Evolutionary conservation across 805 yeast species (phyloP).

Genomic region (Pichia heedii): DNA sequence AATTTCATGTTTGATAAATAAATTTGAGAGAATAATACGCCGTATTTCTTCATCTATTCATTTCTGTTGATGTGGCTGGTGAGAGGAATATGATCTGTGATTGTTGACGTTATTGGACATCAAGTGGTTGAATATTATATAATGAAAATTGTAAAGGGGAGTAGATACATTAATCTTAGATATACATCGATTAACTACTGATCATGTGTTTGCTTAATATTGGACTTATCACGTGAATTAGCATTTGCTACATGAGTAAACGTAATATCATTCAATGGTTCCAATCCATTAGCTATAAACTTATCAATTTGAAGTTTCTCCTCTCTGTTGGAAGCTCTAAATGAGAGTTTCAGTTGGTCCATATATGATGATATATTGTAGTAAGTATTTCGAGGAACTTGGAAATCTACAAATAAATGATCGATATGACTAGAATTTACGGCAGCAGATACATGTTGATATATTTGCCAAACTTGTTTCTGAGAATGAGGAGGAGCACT

Average conservation of each 20-base stretch:
- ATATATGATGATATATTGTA: slow-evolving; percentile 10
- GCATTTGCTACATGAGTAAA: neutral
- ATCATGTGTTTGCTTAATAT: no score
- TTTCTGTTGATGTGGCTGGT: no score
- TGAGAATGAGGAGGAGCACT: slow-evolving; percentile 11
- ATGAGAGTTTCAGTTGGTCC: slow-evolving; percentile 10
- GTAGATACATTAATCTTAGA: no score
- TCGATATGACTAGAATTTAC: neutral
- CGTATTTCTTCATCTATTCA: no score
- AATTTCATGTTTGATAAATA: no score
- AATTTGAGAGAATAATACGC: no score
- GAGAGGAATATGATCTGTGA: no score
- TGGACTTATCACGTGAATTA: neutral
- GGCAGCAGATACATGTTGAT: neutral
- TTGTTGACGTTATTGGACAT: no score
- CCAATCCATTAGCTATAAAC: neutral
- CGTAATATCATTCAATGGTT: neutral
- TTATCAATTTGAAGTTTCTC: slow-evolving; percentile 14
- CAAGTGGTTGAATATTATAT: no score
- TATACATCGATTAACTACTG: no score
- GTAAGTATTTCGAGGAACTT: slow-evolving; percentile 11
- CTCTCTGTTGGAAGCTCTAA: slow-evolving; percentile 31
- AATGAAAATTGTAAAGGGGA: no score
- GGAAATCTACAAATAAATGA: slow-evolving; percentile 11
- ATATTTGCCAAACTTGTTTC: slow-evolving; percentile 17